These are phyloP conservation scores for Proliferodiscus dingleyae DNA, from an alignment of 2,329 filamentous ascomycete genomes.

Conservation along the genomic window DNA sequence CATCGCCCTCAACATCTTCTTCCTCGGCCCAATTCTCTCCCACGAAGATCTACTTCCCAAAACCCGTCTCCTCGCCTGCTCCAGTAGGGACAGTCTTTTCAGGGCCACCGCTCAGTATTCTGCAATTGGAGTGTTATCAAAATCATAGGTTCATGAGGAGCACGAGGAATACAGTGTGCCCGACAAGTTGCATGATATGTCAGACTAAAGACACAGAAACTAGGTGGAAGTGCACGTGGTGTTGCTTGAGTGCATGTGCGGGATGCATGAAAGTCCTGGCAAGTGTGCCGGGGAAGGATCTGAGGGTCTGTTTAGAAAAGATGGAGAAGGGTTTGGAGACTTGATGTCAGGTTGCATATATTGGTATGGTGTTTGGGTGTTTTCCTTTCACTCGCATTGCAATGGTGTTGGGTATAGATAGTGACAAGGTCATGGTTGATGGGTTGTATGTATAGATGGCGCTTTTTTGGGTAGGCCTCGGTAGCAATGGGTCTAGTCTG, in stretches of 20 bases:
- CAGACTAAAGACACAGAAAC: slow-evolving; percentile 24
- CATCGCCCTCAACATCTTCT: neutral
- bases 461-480: neutral
- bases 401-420: too few relatives aligned
- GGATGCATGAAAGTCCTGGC: slow-evolving; percentile 27
- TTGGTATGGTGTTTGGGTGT: neutral
- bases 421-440: too few relatives aligned
- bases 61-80: slow-evolving; percentile 12
- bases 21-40: slow-evolving; percentile 14
- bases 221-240: slow-evolving; percentile 31
- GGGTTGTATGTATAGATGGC: neutral
- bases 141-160: slow-evolving; percentile 28
- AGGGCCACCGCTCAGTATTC: slow-evolving; percentile 16
- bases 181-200: slow-evolving; percentile 31
- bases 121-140: slow-evolving; percentile 31
- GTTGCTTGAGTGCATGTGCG: slow-evolving; percentile 30
- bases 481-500: neutral
- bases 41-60: slow-evolving; percentile 20
- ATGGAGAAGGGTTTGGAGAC: slow-evolving; percentile 12
- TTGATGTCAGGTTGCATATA: neutral
- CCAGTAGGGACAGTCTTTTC: slow-evolving; percentile 19
- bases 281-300: slow-evolving; percentile 23
- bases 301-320: slow-evolving; percentile 21
- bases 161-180: slow-evolving; percentile 26
- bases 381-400: neutral